These are phyloP conservation scores for Perkinsus chesapeaki DNA, from an alignment of 169 alveolate genomes.

Conservation along the genomic window DNA sequence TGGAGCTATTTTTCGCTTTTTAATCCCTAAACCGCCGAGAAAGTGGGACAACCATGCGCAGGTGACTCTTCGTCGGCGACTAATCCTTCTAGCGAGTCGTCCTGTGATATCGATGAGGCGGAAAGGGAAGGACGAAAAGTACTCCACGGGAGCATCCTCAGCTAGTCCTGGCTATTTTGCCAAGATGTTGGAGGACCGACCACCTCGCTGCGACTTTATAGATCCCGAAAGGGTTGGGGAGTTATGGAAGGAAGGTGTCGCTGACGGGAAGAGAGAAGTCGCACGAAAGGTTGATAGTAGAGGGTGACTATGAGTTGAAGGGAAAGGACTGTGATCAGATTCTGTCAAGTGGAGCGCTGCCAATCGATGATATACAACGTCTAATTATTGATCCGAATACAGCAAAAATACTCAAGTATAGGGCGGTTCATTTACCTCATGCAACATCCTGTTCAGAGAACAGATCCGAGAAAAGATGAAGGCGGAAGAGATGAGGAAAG, in stretches of 20 bases:
- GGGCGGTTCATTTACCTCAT: background rate
- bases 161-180: background rate
- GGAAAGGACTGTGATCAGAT: too few species aligned
- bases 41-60: background rate
- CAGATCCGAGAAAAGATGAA: background rate
- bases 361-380: background rate
- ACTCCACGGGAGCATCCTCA: background rate
- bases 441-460: background rate
- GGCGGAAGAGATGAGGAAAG: background rate
- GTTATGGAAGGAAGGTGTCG: background rate
- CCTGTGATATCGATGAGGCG: background rate
- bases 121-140: background rate
- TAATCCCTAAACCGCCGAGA: too few species aligned
- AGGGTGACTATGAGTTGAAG: too few species aligned
- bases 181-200: background rate
- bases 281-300: too few species aligned
- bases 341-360: background rate
- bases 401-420: background rate
- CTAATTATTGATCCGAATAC: background rate
- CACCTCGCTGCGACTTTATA: background rate
- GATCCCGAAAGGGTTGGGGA: background rate
- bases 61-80: background rate
- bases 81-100: background rate
- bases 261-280: background rate
- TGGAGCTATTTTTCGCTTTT: too few species aligned